Percentiles rank a stretch among this genome's conserved stretches.
Conservation (phyloP, 2,329 filamentous ascomycete species). For the Aureobasidium mangrovei region DNA sequence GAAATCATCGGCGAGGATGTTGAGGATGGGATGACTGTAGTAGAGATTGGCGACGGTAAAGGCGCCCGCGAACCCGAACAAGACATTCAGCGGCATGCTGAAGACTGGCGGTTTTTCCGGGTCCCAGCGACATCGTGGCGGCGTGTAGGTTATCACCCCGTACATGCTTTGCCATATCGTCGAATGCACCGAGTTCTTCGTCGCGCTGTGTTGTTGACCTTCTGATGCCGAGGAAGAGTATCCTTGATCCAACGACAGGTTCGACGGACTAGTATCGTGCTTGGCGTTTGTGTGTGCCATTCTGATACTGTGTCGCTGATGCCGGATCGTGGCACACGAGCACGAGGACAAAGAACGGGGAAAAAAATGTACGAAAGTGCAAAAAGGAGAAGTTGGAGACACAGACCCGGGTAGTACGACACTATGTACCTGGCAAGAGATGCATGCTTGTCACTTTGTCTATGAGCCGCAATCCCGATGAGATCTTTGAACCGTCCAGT, state of each 20-base stretch:
- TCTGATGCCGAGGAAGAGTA: background rate
- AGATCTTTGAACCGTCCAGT: slow-evolving; percentile 1
- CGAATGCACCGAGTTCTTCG: slow-evolving; percentile 11
- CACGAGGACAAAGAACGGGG: background rate
- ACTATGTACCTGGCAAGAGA: background rate
- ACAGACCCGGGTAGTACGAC: slow-evolving; percentile 3
- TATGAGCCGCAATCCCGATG: slow-evolving; percentile 9
- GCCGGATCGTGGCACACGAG: background rate
- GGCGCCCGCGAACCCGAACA: slow-evolving; percentile 58
- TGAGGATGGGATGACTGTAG: slow-evolving; percentile 72
- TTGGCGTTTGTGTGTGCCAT: slow-evolving; percentile 4
- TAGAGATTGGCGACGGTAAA: slow-evolving; percentile 75
- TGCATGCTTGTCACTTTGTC: slow-evolving; percentile 4
- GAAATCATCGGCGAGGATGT: slow-evolving; percentile 64
- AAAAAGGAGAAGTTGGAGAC: background rate
- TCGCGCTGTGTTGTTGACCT: background rate
- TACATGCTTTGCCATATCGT: slow-evolving; percentile 20
- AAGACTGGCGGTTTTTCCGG: slow-evolving; percentile 58
- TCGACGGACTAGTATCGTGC: background rate
- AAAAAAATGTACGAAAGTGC: background rate
- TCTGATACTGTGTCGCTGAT: background rate
- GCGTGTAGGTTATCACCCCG: slow-evolving; percentile 47
- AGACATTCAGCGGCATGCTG: slow-evolving; percentile 57
- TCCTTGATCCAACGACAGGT: slow-evolving; percentile 1
- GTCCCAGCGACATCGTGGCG: slow-evolving; percentile 59